Base-by-base conservation (phyloP, 2,329 filamentous ascomycete genomes). In the Colletotrichum sp. region DNA sequence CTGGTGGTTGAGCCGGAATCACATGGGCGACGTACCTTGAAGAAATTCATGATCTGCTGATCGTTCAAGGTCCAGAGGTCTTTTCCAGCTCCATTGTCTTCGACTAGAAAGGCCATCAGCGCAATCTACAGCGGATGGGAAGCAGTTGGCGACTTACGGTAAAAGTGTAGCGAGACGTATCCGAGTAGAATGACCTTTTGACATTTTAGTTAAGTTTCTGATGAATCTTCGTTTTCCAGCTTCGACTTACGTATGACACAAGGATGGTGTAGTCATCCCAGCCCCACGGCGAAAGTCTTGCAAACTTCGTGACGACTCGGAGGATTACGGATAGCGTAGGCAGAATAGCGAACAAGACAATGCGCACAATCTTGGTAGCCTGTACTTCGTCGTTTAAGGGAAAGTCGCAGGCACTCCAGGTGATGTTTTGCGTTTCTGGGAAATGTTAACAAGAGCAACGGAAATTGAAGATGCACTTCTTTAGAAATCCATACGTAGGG, bases 31-130 rank as follows among this genome's bases (percentile, higher is more conserved):
- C 4, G 5, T 32, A 72, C 73, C 48, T 73, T 72, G 26, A 75
- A 73, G 34, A 36, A 75, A 4, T n/a, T 16, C 13, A 48, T 68
- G 21, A 75, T 71, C 5, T 73, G 21, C 0, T 1, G 2, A 2
- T 68, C 32, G 5, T 8, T 58, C 6, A 75, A 59, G 24, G 69
- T 75, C 73, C 73, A 75, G 13, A 75, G 63, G 48, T 75, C 69
- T 58, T 34, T 63, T 2, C 73, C 73, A n/a, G 73, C 69, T 4
- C 73, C 73, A 18, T 73, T 64, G 2, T 64, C 7, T 18, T 69
- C 73, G 18, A 75, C 73, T 75, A 8, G 3, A 21, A n/a, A 8
- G 4, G 3, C 3, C 24, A 9, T 38, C 34, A 26, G 24, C 24
- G 24, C 36, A 10, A 14, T 12, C 16, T 26, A 1, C 48, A n/a